Evolutionary conservation across 306 rosid species (phyloP).

Genomic region (Pyrus betulifolia): DNA sequence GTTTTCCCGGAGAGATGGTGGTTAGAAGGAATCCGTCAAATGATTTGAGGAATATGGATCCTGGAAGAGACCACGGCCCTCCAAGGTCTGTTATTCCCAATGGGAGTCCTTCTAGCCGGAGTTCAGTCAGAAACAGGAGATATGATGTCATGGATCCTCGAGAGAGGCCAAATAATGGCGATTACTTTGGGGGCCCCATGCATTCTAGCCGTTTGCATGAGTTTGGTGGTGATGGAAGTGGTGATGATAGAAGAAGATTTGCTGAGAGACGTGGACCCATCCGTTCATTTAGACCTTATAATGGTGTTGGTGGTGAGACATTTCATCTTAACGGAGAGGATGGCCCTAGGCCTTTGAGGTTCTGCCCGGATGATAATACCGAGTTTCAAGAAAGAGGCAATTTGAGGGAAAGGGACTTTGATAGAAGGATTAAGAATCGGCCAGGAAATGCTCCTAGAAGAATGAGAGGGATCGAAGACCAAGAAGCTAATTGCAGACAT

Average conservation of each 20-base stretch:
- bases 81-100: slow-evolving; percentile 49
- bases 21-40: slow-evolving; percentile 58
- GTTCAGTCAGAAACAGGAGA: slow-evolving; percentile 56
- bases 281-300: slow-evolving; percentile 65
- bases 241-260: slow-evolving; percentile 69
- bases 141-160: slow-evolving; percentile 57
- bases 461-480: slow-evolving; percentile 65
- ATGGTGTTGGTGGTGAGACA: slow-evolving; percentile 43
- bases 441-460: slow-evolving; percentile 59
- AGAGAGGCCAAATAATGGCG: slow-evolving; percentile 50
- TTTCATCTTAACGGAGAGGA: slow-evolving; percentile 59
- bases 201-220: slow-evolving; percentile 57
- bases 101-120: slow-evolving; percentile 53
- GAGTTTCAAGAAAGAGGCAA: slow-evolving; percentile 76
- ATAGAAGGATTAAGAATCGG: slow-evolving; percentile 55
- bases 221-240: slow-evolving; percentile 49
- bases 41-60: slow-evolving; percentile 66
- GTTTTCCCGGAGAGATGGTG: slow-evolving; percentile 50
- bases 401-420: slow-evolving; percentile 65
- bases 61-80: slow-evolving; percentile 67
- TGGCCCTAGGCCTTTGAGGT: slow-evolving; percentile 55
- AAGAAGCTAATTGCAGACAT: slow-evolving; percentile 59
- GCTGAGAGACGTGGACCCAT: slow-evolving; percentile 65
- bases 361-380: slow-evolving; percentile 52
- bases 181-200: slow-evolving; percentile 58